phyloP scores from a whole-genome alignment of 2,329 filamentous ascomycete species.

The Arthrobotrys sinensis region DNA sequence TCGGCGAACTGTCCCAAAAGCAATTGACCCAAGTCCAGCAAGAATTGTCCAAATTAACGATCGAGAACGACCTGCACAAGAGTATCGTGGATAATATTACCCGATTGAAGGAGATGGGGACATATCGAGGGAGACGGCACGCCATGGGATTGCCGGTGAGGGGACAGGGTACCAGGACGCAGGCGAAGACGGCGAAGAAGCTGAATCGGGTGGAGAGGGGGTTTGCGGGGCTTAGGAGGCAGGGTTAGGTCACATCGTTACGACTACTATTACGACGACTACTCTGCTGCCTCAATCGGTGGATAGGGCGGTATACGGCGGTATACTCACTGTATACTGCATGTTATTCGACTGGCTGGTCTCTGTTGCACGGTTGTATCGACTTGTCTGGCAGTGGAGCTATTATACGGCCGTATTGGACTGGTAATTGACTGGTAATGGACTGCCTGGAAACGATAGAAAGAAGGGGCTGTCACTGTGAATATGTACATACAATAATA shows the following conservation, averaged over 20 bases:
- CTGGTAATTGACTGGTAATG: too few relatives aligned
- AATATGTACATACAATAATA: slow-evolving; percentile 19
- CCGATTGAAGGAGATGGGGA: slow-evolving; percentile 89
- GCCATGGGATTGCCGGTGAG: slow-evolving; percentile 88
- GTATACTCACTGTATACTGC: too few relatives aligned
- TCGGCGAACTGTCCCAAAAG: slow-evolving; percentile 81
- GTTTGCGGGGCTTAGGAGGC: slow-evolving; percentile 61
- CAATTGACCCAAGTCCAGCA: slow-evolving; percentile 86
- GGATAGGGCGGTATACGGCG: too few relatives aligned
- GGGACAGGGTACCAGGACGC: slow-evolving; percentile 88
- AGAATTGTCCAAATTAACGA: slow-evolving; percentile 90
- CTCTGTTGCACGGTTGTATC: too few relatives aligned
- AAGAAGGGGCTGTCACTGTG: not conserved
- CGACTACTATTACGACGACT: too few relatives aligned
- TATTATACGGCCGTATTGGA: too few relatives aligned
- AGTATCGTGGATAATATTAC: slow-evolving; percentile 87
- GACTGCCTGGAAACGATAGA: too few relatives aligned
- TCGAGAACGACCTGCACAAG: slow-evolving; percentile 88
- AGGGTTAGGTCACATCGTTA: slow-evolving; percentile 2
- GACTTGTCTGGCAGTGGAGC: too few relatives aligned
- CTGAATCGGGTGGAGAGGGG: slow-evolving; percentile 74
- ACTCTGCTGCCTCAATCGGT: too few relatives aligned
- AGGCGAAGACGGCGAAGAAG: slow-evolving; percentile 75
- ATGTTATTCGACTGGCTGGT: too few relatives aligned
- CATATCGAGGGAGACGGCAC: slow-evolving; percentile 89